These are phyloP conservation scores for Iris pallida DNA, from an alignment of 116 monocot species.

Conservation along the genomic window DNA sequence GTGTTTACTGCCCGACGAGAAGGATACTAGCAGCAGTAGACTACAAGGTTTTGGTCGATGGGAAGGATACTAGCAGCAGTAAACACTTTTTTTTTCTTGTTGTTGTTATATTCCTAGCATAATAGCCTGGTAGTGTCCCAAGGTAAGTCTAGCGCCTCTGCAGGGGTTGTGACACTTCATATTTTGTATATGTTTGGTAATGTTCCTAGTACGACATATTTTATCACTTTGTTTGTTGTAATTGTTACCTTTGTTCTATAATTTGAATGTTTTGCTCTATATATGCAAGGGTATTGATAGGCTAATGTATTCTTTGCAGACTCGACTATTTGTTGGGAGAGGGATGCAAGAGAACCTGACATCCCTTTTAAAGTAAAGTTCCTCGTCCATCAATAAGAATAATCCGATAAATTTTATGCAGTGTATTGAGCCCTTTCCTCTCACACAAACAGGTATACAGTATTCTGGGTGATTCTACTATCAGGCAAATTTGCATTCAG, in stretches of 20 bases:
- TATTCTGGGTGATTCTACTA: constrained; percentile 67
- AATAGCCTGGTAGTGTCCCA: no score
- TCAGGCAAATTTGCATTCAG: constrained; percentile 75
- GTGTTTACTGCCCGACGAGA: no score
- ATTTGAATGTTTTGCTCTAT: background rate
- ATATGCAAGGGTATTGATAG: no score
- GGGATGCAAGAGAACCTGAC: constrained; percentile 68
- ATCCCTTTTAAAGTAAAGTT: constrained; percentile 62
- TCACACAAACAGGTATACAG: constrained; percentile 49
- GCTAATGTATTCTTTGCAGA: constrained; percentile 27
- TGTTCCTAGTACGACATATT: no score
- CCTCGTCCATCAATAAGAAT: constrained; percentile 4
- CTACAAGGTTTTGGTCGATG: no score
- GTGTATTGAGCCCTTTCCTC: constrained; percentile 1
- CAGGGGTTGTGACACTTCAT: no score
- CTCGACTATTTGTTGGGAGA: constrained; percentile 57
- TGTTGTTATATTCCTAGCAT: no score
- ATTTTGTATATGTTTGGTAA: no score
- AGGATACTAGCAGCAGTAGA: no score
- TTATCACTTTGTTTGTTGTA: background rate
- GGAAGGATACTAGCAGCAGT: no score
- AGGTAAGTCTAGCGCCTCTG: no score
- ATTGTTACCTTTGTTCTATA: background rate
- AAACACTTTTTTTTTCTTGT: no score
- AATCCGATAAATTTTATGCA: constrained; percentile 5